Evolutionary conservation across 2,329 filamentous ascomycete genomes (phyloP).

Genomic region (Aspergillus pseudonomiae): DNA sequence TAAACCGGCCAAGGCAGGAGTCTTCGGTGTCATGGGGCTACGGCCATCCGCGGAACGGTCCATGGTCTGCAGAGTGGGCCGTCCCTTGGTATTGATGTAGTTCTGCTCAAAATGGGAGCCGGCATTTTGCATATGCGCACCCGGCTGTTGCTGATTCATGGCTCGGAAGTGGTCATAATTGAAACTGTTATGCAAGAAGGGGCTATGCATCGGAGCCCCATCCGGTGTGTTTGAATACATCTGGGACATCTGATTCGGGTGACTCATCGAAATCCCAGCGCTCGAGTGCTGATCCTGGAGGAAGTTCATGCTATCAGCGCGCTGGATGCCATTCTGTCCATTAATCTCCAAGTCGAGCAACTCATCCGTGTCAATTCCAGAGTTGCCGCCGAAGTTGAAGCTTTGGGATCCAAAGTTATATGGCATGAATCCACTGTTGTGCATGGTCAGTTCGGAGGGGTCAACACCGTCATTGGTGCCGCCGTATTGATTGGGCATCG

Average conservation of each 20-base stretch:
- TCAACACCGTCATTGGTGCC: constrained; percentile 68
- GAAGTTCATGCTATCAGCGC: constrained; percentile 39
- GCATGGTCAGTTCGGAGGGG: constrained; percentile 81
- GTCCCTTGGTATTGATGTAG: constrained; percentile 62
- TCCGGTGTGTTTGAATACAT: constrained; percentile 91
- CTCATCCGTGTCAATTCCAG: constrained; percentile 85
- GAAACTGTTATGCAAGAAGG: constrained; percentile 75
- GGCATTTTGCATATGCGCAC: constrained; percentile 40
- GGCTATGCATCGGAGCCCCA: constrained; percentile 87
- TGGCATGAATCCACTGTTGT: constrained; percentile 53
- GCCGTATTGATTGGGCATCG: constrained; percentile 58
- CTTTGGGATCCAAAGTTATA: constrained; percentile 65
- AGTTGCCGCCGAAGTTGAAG: constrained; percentile 72
- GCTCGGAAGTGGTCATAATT: constrained; percentile 75
- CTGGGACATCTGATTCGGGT: constrained; percentile 68
- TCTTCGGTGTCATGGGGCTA: constrained; percentile 85
- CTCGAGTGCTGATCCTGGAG: constrained; percentile 58
- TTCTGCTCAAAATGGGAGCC: constrained; percentile 55
- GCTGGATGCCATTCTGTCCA: constrained; percentile 42
- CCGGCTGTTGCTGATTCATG: constrained; percentile 56
- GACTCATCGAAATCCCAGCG: constrained; percentile 60
- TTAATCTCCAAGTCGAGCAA: constrained; percentile 67
- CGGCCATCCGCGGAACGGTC: constrained; percentile 72
- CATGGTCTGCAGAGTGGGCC: constrained; percentile 65
- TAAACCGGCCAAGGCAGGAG: constrained; percentile 72